Conservation (phyloP, 306 rosid genomes). For the Begonia loranthoides region DNA sequence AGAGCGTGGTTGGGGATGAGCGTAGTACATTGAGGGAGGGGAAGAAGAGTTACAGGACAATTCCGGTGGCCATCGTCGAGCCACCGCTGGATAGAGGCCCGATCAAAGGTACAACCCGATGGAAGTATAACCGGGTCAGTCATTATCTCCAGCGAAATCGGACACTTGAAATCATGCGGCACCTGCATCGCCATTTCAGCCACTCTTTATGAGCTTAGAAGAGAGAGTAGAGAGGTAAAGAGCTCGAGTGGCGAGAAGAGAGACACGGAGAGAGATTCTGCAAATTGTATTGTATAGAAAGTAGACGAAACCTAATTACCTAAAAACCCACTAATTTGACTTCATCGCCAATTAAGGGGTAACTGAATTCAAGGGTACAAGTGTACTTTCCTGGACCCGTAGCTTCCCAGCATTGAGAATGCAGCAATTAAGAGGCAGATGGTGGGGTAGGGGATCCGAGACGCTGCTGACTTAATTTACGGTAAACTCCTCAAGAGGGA, state of each 20-base stretch:
- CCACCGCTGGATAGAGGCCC: slow-evolving; percentile 68
- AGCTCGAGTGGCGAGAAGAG: too few relatives aligned
- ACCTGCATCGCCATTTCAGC: slow-evolving; percentile 37
- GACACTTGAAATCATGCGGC: slow-evolving; percentile 76
- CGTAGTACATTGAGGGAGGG: slow-evolving; percentile 44
- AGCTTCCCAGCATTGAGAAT: background rate
- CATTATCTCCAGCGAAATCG: slow-evolving; percentile 71
- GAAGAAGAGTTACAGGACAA: slow-evolving; percentile 67
- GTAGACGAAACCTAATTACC: background rate
- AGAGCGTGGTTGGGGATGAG: slow-evolving; percentile 88
- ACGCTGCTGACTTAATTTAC: too few relatives aligned
- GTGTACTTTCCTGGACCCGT: background rate
- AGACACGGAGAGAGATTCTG: background rate
- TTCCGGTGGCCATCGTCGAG: slow-evolving; percentile 75
- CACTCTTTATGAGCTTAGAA: background rate
- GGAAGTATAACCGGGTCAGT: slow-evolving; percentile 76
- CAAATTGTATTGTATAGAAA: too few relatives aligned
- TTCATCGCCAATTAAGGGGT: background rate
- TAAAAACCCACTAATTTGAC: background rate
- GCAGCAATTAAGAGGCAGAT: background rate
- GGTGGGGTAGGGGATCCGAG: background rate
- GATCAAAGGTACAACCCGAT: slow-evolving; percentile 86
- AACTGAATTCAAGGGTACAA: background rate
- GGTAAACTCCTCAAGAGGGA: too few relatives aligned
- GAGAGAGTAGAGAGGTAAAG: too few relatives aligned